Evolutionary conservation across 352 stramenopile genomes (phyloP), one percentile per base, ranked within the genome.

Genomic region (Phytophthora pisi): DNA sequence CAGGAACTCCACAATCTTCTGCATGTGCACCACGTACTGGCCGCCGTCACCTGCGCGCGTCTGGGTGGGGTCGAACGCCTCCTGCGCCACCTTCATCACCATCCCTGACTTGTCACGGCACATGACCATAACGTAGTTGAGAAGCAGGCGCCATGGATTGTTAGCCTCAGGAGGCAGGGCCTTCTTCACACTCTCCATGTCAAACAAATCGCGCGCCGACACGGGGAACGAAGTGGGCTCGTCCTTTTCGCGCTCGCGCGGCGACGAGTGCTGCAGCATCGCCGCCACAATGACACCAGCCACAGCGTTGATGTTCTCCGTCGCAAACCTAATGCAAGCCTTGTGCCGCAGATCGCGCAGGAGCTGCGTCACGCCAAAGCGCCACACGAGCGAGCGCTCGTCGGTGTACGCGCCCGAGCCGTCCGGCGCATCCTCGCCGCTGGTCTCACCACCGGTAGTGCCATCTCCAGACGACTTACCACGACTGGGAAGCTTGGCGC

Each of bases 121-220:
- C 89, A 96, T 96, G 66, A 93, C 86, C 56, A 85, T 91, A 58
- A 96, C 86, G 78, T 95, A 96, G 64, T 95, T 95, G 26, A 96
- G 79, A 51, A 96, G 60, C 53, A 95, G 67, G 0, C 86, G 83
- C 87, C 87, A 96, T 54, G 86, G 88, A 59, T 95, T 88, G 53
- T 90, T 92, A 18, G 79, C 81, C 54, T 93, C 84, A 50, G 89
- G 70, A 18, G 88, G 89, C 4, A 96, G 62, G 28, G 82, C 87
- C 34, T 74, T 70, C 56, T 95, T 86, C 57, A 96, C 88, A 6
- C 78, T 81, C 10, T 80, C 61, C 74, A 92, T 87, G 13, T 68
- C 57, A 30, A 93, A 95, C 11, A 96, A 72, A 51, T 93, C 85
- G 16, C 89, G 86, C 23, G 88, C 89, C 5, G 87, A 90, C 59